Base-by-base conservation (phyloP, 2,329 filamentous ascomycete species). In the Elsinoe australis region DNA sequence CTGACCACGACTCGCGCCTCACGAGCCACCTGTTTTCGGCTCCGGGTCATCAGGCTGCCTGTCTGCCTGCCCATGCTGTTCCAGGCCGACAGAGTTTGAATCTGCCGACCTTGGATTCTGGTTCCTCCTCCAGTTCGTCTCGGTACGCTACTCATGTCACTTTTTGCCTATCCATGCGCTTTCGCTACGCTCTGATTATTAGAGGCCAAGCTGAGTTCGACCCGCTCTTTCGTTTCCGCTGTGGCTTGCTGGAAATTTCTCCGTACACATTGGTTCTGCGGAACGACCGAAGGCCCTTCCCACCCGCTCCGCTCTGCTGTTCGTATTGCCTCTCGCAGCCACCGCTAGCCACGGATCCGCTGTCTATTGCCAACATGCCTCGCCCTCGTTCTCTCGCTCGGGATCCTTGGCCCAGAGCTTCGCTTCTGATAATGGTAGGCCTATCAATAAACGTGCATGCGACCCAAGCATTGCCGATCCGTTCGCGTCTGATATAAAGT, bases 341-440 rank as follows among this genome's bases (percentile, higher is more conserved):
- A 44, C 15, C 14, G 6, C 14, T 19, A n/a, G 6, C 39, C 24
- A 15, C 21, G 12, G 9, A 17, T 15, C 9, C 21, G 24, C 17
- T 12, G 22, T 21, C n/a, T 26, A 12, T 26, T 15, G 39, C 15
- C 26, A 17, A 44, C 17, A 15, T 24, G 24, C 28, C 39, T 44
- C 39, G 39, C 39, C 39, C 21, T 44, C n/a, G 28, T 10, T 31
- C 26, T 44, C 39, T 44, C 28, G 39, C 19, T 10, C 28, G 24
- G 28, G n/a, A 21, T 32, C 24, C 39, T 44, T 44, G 39, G 39
- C 39, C 39, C 21, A 31, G 26, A 31, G 24, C 26, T 44, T 44
- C 39, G 39, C 14, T 15, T 5, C 7, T 18, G 21, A 21, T 44
- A 24, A 9, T 32, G 39, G 39, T 31, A 44, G 24, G 39, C 39